Base-by-base conservation (phyloP, 2,329 filamentous ascomycete genomes). In the Fusarium sp. region DNA sequence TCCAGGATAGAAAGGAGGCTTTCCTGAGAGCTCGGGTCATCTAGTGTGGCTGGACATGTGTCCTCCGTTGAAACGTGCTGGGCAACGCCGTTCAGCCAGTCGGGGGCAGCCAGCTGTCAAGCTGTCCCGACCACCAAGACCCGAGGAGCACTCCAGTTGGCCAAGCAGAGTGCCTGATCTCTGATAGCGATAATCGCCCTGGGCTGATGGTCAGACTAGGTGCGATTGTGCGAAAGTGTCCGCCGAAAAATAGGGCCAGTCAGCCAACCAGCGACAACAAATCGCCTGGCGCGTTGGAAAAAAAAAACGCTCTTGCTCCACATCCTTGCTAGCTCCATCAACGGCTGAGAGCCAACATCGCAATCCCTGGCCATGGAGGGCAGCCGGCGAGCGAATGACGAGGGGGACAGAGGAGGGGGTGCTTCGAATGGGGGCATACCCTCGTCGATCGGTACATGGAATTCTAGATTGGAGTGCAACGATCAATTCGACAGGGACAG, bases 1-100 rank as follows among this genome's bases (percentile, higher is more conserved):
- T 74, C 67, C 56, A 71, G 67, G 66, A 71, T 64, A 72, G 61
- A 71, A 43, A 61, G 67, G 71, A 70, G 76, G 62, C 67, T 72
- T 72, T 58, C 61, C 72, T 63, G 64, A 69, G 63, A 61, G 67
- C 67, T 67, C 67, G 67, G 73, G 64, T 59, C 62, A 71, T 75
- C 70, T 35, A 71, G 60, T 79, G 79, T 82, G 80, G 78, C 80
- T 81, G 77, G 79, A 79, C 80, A 82, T 82, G 81, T 82, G 81
- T 81, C 79, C 71, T 78, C 80, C 75, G 75, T 80, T 82, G 80
- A 82, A 82, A 82, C 79, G 80, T 79, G 77, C 76, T 78, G 79
- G 73, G 68, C 71, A 52, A 73, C 75, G 74, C 73, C 72, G 59
- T 66, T 70, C 74, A 80, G 78, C 79, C 80, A 79, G 77, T 80